phyloP scores from a whole-genome alignment of 2,329 filamentous ascomycete genomes.

The Verticillium albo-atrum region DNA sequence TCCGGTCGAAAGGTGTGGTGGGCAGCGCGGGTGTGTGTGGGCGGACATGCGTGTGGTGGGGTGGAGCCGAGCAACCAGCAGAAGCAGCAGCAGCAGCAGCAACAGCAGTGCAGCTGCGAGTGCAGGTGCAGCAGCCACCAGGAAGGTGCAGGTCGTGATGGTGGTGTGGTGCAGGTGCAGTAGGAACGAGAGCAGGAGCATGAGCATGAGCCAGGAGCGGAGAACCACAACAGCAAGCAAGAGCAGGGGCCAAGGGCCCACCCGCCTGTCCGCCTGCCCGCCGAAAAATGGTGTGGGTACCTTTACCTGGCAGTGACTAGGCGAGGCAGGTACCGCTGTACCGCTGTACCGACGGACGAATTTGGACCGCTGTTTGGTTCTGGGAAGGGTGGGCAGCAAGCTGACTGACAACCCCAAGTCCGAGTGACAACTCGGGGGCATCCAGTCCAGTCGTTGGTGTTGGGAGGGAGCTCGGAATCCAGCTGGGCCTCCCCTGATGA shows the following conservation, averaged over 20 bases:
- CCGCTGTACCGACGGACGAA: neutral
- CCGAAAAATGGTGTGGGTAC: too few relatives aligned
- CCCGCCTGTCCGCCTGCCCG: neutral
- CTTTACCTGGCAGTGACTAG: neutral
- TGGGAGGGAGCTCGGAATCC: neutral
- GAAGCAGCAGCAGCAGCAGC: neutral
- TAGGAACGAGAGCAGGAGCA: neutral
- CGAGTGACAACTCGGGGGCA: neutral
- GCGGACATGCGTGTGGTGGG: neutral
- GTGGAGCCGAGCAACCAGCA: neutral
- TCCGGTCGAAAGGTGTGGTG: neutral
- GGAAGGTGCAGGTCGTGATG: neutral
- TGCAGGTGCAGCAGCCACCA: neutral
- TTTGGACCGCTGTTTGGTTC: neutral
- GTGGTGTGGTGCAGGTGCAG: neutral
- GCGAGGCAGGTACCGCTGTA: neutral
- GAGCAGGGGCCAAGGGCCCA: neutral
- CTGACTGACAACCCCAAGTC: neutral
- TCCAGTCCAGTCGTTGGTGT: too few relatives aligned
- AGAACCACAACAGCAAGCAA: too few relatives aligned
- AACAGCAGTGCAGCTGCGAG: neutral
- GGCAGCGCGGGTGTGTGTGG: neutral
- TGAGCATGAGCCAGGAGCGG: neutral
- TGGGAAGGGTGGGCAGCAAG: neutral
- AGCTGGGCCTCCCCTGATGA: neutral